Conservation (phyloP, 106 monocot species). For the Agapanthus africanus region DNA sequence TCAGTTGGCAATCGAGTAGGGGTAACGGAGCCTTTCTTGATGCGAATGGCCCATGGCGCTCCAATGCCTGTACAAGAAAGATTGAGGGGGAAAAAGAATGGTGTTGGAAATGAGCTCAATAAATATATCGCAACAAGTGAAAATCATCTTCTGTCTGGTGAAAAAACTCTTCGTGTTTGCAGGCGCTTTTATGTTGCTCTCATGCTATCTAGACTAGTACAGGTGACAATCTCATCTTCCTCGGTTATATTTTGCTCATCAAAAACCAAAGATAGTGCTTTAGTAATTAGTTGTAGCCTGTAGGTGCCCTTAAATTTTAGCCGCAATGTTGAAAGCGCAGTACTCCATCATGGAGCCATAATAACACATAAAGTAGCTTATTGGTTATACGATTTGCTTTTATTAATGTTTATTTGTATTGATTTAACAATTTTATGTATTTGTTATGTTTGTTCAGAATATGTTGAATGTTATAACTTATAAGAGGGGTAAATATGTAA, state of each 20-base stretch:
- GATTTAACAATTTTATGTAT: no score
- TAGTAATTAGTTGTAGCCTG: background rate
- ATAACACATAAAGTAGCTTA: background rate
- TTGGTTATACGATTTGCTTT: background rate
- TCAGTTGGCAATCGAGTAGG: constrained; percentile 96
- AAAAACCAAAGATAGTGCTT: background rate
- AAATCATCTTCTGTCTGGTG: constrained; percentile 26
- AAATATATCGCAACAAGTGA: constrained; percentile 9
- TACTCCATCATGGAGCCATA: background rate
- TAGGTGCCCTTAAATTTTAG: background rate
- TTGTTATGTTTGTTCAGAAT: no score
- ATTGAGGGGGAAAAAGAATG: constrained; percentile 34
- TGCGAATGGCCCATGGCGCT: constrained; percentile 97
- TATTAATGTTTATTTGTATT: background rate
- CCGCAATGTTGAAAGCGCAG: background rate
- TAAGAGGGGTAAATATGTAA: no score
- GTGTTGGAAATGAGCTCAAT: constrained; percentile 13
- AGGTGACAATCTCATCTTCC: constrained; percentile 39
- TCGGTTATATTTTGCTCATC: background rate
- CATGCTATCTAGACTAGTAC: constrained; percentile 94
- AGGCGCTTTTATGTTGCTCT: constrained; percentile 95
- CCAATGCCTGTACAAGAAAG: constrained; percentile 41
- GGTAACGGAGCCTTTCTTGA: constrained; percentile 83
- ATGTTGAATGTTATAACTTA: no score
- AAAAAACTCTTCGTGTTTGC: constrained; percentile 60